Percentiles rank a stretch among this genome's conserved stretches.
Conservation (phyloP, 345 rosid genomes). For the Aquilaria sinensis region DNA sequence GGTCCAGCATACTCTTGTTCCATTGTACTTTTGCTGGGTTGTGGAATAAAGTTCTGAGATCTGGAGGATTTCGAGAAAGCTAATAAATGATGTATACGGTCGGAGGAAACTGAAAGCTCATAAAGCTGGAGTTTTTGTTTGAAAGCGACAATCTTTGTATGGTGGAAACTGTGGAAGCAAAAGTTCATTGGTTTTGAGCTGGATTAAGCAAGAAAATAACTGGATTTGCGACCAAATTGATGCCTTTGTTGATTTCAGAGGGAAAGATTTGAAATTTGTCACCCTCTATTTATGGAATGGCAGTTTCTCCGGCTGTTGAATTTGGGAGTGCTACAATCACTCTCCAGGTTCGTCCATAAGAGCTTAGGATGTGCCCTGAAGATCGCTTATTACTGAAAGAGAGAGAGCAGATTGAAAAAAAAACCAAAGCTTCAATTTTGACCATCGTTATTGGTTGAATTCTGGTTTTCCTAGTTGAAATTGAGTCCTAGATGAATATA, state of each 20-base stretch:
- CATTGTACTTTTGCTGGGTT: constrained; percentile 16
- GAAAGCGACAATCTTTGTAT: constrained; percentile 20
- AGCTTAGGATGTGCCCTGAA: constrained; percentile 17
- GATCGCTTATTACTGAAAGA: constrained; percentile 23
- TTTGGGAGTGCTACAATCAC: constrained; percentile 42
- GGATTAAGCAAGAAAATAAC: constrained; percentile 30
- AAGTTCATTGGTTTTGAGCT: constrained; percentile 22
- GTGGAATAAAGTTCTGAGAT: constrained; percentile 15
- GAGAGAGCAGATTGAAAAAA: neutral
- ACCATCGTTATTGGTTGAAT: constrained; percentile 10
- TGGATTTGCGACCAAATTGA: constrained; percentile 8
- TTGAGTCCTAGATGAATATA: constrained; percentile 13
- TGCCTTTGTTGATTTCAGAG: neutral
- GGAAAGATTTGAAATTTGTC: constrained; percentile 20
- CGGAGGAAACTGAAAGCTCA: constrained; percentile 11
- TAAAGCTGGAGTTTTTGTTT: constrained; percentile 27
- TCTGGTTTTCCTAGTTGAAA: constrained; percentile 2
- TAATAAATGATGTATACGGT: constrained; percentile 18
- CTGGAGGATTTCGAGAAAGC: constrained; percentile 21
- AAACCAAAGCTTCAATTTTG: constrained; percentile 7
- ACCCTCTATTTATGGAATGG: constrained; percentile 27
- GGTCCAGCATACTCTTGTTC: constrained; percentile 15
- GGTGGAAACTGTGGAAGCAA: constrained; percentile 7
- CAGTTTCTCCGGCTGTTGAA: constrained; percentile 17
- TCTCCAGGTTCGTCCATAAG: constrained; percentile 21